These are phyloP conservation scores for Fusarium sp. DNA, from an alignment of 2,329 filamentous ascomycete genomes.

Conservation along the genomic window DNA sequence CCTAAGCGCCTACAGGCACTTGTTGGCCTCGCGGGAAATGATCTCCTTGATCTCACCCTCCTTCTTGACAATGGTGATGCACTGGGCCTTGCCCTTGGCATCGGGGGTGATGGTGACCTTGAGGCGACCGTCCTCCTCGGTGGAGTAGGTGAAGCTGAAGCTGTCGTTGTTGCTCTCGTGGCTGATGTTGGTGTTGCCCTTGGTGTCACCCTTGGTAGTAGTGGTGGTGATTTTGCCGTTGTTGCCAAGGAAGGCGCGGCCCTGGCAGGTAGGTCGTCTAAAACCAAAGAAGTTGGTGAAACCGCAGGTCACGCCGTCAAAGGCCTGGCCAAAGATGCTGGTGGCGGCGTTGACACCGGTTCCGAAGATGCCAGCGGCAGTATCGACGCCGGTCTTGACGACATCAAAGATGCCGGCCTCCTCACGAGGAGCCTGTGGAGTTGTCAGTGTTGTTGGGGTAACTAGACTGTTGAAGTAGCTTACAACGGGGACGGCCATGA, in stretches of 20 bases:
- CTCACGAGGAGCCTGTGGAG: neutral
- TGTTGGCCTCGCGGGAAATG: neutral
- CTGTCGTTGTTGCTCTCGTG: neutral
- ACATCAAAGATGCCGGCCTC: neutral
- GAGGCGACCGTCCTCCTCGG: neutral
- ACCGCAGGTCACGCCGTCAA: neutral
- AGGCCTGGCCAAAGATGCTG: neutral
- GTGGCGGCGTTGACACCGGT: neutral
- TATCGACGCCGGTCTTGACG: neutral
- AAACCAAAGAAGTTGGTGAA: neutral
- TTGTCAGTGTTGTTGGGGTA: neutral
- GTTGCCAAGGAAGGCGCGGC: neutral
- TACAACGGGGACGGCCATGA: neutral
- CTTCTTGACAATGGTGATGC: neutral
- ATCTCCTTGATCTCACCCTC: constrained; percentile 1
- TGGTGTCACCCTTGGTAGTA: neutral
- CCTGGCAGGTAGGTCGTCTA: neutral
- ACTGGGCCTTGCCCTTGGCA: neutral
- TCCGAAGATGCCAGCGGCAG: neutral
- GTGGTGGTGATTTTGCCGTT: neutral
- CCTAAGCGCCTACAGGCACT: constrained; percentile 1
- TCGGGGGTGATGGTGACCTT: constrained; percentile 6
- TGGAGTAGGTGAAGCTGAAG: constrained; percentile 1
- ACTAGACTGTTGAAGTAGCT: neutral
- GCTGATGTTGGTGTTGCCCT: neutral